Base-by-base conservation (phyloP, 208 protist species). In the Blechomonas ayalai region DNA sequence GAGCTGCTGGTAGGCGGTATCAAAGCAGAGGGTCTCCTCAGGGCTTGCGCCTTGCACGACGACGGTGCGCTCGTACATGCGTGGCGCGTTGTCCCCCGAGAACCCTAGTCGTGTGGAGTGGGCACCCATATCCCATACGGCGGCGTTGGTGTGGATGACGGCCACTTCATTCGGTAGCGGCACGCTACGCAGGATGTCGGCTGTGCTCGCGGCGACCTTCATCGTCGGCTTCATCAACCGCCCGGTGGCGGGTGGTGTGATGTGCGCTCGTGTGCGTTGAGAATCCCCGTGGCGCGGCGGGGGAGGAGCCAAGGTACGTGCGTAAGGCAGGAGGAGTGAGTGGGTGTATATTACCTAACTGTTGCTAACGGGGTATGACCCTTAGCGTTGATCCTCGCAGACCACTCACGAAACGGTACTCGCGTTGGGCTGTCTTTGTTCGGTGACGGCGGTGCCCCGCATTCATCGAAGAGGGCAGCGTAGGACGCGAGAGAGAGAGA, bases 101-200 rank as follows among this genome's bases (percentile, higher is more conserved):
- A 94, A 93, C 12, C 89, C 89, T 16, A 90, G 40, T 20, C 82
- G 79, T 4, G 85, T 91, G 34, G 63, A 78, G 67, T 81, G 72
- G 41, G 69, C 79, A 15, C 89, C 89, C 54, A 91, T 79, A 65
- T 96, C 89, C 9, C 92, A 49, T 27, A 96, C 72, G 0, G 77
- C 81, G 7, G 85, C 75, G 33, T 90, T 73, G 29, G 76, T 78
- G 64, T 91, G 73, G 20, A 79, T 62, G 9, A 65, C 52, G 29
- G 64, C 59, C 19, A 87, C 83, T 55, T 96, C 89, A 56, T 96
- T 82, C 9, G 89, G 89, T 7, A 95, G 62, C 3, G 89, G 82
- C 24, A 95, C 73, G 33, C 76, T 87, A 27, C 77, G 60, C 48
- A 95, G 81, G 29, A 93, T 80, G 40, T 78, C 82, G 0, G 78